Base-by-base conservation (phyloP, 768 basidiomycete genomes). In the Suillus spraguei region DNA sequence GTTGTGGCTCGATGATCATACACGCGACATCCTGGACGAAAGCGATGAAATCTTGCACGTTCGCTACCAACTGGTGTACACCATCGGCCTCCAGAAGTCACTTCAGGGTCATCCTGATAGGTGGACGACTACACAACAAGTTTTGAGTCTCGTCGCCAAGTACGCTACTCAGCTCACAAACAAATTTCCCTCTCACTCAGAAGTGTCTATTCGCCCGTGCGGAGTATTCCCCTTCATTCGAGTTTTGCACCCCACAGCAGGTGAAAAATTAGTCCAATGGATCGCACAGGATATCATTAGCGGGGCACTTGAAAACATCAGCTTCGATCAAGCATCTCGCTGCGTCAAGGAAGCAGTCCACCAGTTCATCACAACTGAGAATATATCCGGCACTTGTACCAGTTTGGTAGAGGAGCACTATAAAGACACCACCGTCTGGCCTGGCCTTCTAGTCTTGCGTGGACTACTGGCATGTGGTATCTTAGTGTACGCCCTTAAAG, bases 111-210 rank as follows among this genome's bases (percentile, higher is more conserved):
- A 52, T 20, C 50, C 50, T 7, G 50, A 52, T 17, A 52, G 50
- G 50, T 52, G 50, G 80, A 68, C 64, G 0, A 76, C 67, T 13
- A 70, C 68, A 0, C 67, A 78, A 53, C 69, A 77, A 22, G 55
- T 80, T 20, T 66, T 80, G 8, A 8, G 58, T 14, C 69, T 74
- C 24, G 66, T 77, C 2, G 59, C 59, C 20, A 67, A 64, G 3
- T 61, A 66, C 22, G 71, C 69, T 2, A 16, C 39, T 20, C 52
- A 42, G 6, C 64, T 74, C 33, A 61, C n/a, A 14, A 33, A n/a
- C 3, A 4, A 2, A 5, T 69, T 56, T 38, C 68, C 60, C 0
- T 60, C 47, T 7, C 65, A 66, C 42, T 38, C 70, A 1, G 74
- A 76, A 41, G 67, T 64, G 35, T 66, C 70, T 41, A 24, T 13